Evolutionary conservation across 257 asterid species (phyloP).

Genomic region (Penstemon davidsonii): DNA sequence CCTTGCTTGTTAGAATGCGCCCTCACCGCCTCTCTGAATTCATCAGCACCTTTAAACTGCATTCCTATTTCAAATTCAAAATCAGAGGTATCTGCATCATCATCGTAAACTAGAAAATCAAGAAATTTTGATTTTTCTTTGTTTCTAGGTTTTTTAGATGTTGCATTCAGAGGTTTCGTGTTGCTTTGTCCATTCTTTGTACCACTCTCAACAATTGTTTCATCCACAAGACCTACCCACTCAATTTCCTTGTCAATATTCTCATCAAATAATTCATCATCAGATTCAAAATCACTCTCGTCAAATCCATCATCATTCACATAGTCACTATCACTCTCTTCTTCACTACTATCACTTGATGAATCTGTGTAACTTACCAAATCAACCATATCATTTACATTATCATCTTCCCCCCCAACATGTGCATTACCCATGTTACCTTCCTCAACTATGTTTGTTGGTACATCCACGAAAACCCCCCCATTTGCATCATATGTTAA

Average conservation of each 20-base stretch:
- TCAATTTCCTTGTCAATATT: conserved; percentile 16
- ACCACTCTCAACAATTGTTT: neutral
- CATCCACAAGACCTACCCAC: neutral
- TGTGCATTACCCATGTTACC: neutral
- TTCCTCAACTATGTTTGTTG: neutral
- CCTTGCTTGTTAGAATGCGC: neutral
- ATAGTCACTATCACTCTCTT: neutral
- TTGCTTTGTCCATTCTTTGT: too few relatives aligned
- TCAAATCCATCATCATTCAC: conserved; percentile 1
- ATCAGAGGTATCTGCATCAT: neutral
- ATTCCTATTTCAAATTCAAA: conserved; percentile 6
- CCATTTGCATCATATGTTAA: too few relatives aligned
- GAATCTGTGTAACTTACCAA: too few relatives aligned
- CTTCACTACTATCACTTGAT: neutral
- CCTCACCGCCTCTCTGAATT: neutral
- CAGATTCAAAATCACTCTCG: conserved; percentile 1
- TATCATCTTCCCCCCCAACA: neutral
- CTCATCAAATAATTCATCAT: neutral
- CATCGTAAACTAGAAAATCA: neutral
- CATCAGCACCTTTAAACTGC: neutral
- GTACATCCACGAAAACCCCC: too few relatives aligned
- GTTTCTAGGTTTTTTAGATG: too few relatives aligned
- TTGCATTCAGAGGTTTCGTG: too few relatives aligned
- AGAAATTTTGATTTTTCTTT: neutral
- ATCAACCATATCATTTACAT: neutral